phyloP scores from a whole-genome alignment of 208 protist species.

The Phytomonas francai region DNA sequence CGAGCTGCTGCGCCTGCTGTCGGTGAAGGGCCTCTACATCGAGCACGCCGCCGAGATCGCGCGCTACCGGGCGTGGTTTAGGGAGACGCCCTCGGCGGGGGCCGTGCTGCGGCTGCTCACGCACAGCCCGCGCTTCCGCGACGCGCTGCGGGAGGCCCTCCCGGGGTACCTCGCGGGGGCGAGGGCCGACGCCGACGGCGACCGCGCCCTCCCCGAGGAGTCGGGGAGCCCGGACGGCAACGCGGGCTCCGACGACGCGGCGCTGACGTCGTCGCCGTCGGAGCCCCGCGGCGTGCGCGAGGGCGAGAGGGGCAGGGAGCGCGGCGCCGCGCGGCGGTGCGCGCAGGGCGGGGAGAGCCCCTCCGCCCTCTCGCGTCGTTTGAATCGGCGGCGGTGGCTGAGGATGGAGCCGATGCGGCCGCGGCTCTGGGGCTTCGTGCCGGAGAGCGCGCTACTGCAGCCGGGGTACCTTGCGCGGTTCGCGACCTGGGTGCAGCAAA shows the following conservation, averaged over 20 bases:
- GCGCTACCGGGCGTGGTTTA: slow-evolving; percentile 54
- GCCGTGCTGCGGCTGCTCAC: slow-evolving; percentile 52
- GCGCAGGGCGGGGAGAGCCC: neutral
- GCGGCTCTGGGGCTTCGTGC: too few relatives aligned
- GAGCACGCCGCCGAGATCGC: slow-evolving; percentile 29
- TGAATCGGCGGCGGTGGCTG: neutral
- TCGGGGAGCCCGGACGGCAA: neutral
- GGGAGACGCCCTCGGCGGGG: slow-evolving; percentile 32
- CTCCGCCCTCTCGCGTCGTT: neutral
- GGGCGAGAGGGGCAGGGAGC: neutral
- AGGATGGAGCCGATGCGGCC: too few relatives aligned
- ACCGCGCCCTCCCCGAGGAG: neutral
- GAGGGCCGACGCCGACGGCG: neutral
- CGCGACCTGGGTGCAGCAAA: slow-evolving; percentile 29
- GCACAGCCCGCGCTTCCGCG: slow-evolving; percentile 28
- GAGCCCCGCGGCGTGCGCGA: neutral
- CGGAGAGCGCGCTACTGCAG: slow-evolving; percentile 53
- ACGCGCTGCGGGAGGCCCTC: slow-evolving; percentile 25
- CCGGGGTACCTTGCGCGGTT: slow-evolving; percentile 45
- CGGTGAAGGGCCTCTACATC: slow-evolving; percentile 30
- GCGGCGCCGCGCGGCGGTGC: neutral
- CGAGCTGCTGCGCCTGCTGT: slow-evolving; percentile 55
- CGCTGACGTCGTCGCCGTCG: neutral
- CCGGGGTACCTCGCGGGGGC: slow-evolving; percentile 13
- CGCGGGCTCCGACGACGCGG: neutral